Base-by-base conservation (phyloP, 2,329 filamentous ascomycete genomes). In the Knufia fluminis region DNA sequence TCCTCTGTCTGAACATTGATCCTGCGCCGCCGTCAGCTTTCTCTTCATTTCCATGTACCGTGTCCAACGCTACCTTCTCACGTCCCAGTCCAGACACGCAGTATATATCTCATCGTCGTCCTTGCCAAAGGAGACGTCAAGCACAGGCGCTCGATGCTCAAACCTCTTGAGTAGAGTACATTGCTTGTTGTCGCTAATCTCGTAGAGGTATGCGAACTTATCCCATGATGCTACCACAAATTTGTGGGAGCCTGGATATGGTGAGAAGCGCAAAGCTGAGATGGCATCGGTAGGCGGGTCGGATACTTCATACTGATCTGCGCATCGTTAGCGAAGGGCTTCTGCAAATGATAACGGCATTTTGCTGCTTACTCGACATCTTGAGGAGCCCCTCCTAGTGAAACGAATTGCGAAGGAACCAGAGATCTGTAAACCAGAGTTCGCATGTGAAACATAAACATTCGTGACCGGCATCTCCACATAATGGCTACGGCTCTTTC, bases 171-270 rank as follows among this genome's bases (percentile, higher is more conserved):
- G 24, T 26, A 53, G 53, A 4, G 46, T 52, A 44, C 53, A 56
- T 19, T 47, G 46, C 56, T 83, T 86, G 56, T 79, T 77, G 26
- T 90, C 62, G 4, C 80, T 82, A 52, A 84, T 77, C 63, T 94
- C 86, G 74, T 97, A 97, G 46, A 91, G 75, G 68, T 96, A 94
- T 49, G 94, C 80, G 65, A 87, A 80, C 68, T 83, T 87, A 69
- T 97, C 91, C 92, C 92, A 98, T 49, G 89, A 95, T 9, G 90
- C 85, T 59, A 91, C 90, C n/a, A 94, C 79, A 32, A 98, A 77
- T 59, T 82, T 84, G 48, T 83, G 77, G n/a, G 82, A 80, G 53
- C 76, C 70, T 20, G 88, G 85, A 56, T 76, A 71, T 31, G 88
- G 86, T 57, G 90, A 87, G 74, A 94, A 98, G 62, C 81, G 81